Evolutionary conservation across 177 flowering plant species (phyloP), one percentile per base, ranked within the genome.

Genomic region (Vitis hybrid): DNA sequence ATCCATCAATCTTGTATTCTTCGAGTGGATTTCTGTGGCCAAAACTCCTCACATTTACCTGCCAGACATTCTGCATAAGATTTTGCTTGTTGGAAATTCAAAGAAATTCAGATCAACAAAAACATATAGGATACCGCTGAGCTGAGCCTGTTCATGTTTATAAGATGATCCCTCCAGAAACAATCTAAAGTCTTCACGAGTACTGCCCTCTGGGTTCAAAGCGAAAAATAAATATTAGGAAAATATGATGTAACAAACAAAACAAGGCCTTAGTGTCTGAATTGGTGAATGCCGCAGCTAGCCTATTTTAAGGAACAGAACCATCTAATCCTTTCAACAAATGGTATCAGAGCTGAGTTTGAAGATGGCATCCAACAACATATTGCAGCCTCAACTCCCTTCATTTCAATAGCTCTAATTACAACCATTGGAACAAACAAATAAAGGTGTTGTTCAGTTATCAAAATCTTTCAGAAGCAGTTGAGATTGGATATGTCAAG

Each of bases 11-110:
- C 78, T 93, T 93, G 80, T 91, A 95, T 74, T 95, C 97, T 77
- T 95, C 98, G 5, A 95, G 93, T 29, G 99, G 99, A 78, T 95
- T 88, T 68, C 98, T 79, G 73, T 91, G 91, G 70, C 97, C 99
- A 70, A 95, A 95, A 76, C 97, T 90, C 76, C 99, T 84, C n/a
- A 95, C 96, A 76, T 95, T 93, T 51, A 90, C 99, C 99, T 94
- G 87, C 51, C 67, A 81, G 11, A 70, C 12, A 15, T 52, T 66
- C 57, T 39, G 68, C 8, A 13, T 68, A 26, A 74, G 62, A 3
- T 57, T 59, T 2, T 9, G n/a, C 2, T 8, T 19, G 19, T 8
- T 5, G 3, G 21, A 53, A 62, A 71, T 15, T 21, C 31, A 29
- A 52, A 57, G 15, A 55, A 49, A 26, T 21, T 51, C 8, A 62